Conservation (phyloP, 176 grass and related monocot genomes). For the Alloteropsis semialata region DNA sequence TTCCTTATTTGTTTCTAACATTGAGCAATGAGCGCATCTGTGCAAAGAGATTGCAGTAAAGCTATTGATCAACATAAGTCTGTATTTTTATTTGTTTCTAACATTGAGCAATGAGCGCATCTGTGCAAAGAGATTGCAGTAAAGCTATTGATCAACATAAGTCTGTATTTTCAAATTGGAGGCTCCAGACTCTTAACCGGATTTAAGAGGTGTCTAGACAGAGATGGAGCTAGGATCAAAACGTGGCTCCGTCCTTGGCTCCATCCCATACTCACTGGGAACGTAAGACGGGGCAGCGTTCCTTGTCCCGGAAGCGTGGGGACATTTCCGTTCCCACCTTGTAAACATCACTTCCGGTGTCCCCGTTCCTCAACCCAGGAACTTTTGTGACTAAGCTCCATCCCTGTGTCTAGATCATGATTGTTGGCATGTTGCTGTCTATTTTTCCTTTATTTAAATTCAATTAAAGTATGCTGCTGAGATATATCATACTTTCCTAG, state of each 20-base stretch:
- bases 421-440: not conserved
- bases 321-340: too few species aligned
- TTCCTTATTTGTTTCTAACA: not conserved
- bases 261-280: too few species aligned
- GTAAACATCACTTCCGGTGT: too few species aligned
- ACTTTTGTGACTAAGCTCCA: too few species aligned
- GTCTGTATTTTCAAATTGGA: not conserved
- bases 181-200: not conserved
- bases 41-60: not conserved
- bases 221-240: too few species aligned
- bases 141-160: not conserved
- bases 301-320: too few species aligned
- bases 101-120: not conserved
- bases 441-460: not conserved
- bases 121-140: not conserved
- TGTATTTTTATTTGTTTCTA: conserved; percentile 1
- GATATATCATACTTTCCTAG: not conserved
- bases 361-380: too few species aligned
- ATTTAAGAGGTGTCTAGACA: conserved; percentile 7
- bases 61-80: not conserved
- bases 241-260: too few species aligned
- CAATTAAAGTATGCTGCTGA: not conserved
- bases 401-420: not conserved
- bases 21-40: not conserved
- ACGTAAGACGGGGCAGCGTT: too few species aligned